Conservation (phyloP, 176 grass and related monocot genomes). For the bread wheat (Triticum aestivum) region IWGSC_CS_RefSeq_v2.1 NC_057810.1:132031159-132031658, state of each 20-base stretch:
- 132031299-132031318: conserved; percentile 56
- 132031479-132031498: background rate
- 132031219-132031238: conserved; percentile 46
- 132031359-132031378: conserved; percentile 27
- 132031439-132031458: background rate
- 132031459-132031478: background rate
- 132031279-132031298: conserved; percentile 71
- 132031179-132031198: background rate
- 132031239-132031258: conserved; percentile 86
- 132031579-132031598: background rate
- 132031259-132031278: conserved; percentile 81
- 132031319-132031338: background rate
- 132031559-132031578: background rate
- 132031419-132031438: background rate
- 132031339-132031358: background rate
- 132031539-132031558: background rate
- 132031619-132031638: too few species aligned
- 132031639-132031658: background rate
- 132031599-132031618: background rate
- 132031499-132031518: background rate
- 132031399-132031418: background rate
- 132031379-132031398: background rate
- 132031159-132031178: background rate
- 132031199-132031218: conserved; percentile 18
- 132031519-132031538: background rate